Evolutionary conservation across 192 early-diverging fungal genomes (phyloP), one percentile per base, ranked within the genome.

Genomic region (Gonapodya prolifera): DNA sequence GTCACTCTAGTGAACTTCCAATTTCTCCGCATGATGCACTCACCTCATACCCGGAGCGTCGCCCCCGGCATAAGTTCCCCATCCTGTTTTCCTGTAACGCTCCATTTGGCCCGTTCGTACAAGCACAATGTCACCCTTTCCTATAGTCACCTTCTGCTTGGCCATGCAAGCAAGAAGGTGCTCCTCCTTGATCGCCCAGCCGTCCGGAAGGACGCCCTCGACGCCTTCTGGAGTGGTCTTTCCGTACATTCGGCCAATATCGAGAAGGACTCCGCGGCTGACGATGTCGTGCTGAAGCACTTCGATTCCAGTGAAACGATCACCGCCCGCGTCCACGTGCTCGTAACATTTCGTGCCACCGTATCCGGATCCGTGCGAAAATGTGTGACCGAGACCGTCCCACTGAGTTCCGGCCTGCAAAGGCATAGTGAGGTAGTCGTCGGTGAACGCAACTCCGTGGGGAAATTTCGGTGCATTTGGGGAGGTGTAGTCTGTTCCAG

Each of bases 51-150:
- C 71, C 18, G 71, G 71, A 32, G 71, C 71, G 71, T 73, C 71
- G 16, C 71, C 71, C 31, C 71, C 71, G 8, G 71, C 71, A 32
- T 73, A 73, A 2, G 71, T 30, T 8, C 71, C 71, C 71, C 71
- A 73, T 8, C 71, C 71, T 18, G 2, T 18, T 32, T 73, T 73
- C 28, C 13, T 2, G 28, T 32, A 30, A 8, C 71, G 32, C 13
- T 73, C 71, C 71, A 73, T 73, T 32, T 73, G 71, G 16, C 71
- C 71, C 18, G 71, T 73, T 18, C 71, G 71, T 2, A 73, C 18
- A 16, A 73, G 71, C 71, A 73, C 71, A 32, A 73, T 16, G 71
- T 73, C 71, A 18, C 71, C 71, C 71, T 73, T 73, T 2, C 71
- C 8, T 13, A 73, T 29, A 2, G 16, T 32, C 28, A 32, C 28